phyloP scores from a whole-genome alignment of 257 asterid genomes.

The Galeopsis tetrahit region DNA sequence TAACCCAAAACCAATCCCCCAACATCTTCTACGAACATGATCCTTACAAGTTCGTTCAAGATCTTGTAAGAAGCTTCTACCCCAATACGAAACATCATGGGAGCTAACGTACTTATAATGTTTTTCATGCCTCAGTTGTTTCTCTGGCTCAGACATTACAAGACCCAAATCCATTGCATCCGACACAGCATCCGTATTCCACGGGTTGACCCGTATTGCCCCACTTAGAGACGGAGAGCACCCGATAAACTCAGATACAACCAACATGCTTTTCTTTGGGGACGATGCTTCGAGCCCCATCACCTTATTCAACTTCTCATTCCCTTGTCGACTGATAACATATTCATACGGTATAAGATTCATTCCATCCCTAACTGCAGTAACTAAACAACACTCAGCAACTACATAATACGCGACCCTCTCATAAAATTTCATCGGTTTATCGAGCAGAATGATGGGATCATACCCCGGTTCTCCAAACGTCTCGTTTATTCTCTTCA shows the following conservation, averaged over 20 bases:
- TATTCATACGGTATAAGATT: constrained; percentile 89
- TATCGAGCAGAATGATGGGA: constrained; percentile 74
- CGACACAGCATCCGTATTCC: constrained; percentile 81
- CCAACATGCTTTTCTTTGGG: constrained; percentile 79
- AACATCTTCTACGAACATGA: constrained; percentile 73
- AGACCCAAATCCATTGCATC: constrained; percentile 88
- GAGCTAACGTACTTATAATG: constrained; percentile 88
- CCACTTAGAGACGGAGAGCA: constrained; percentile 92
- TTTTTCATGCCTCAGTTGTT: constrained; percentile 82
- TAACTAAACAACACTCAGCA: constrained; percentile 86
- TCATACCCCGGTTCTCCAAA: constrained; percentile 79
- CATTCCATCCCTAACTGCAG: constrained; percentile 96
- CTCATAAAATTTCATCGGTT: constrained; percentile 72
- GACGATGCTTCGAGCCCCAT: constrained; percentile 50
- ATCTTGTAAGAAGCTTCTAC: constrained; percentile 86
- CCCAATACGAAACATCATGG: constrained; percentile 92
- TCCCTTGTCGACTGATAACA: constrained; percentile 79
- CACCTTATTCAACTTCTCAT: constrained; percentile 58
- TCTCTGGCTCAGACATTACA: constrained; percentile 80
- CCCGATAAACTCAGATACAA: constrained; percentile 85
- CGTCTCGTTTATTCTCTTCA: constrained; percentile 69
- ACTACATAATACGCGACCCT: constrained; percentile 79
- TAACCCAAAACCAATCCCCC: constrained; percentile 94
- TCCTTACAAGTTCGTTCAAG: constrained; percentile 84
- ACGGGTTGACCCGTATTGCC: constrained; percentile 84